Conservation (phyloP, 2,329 filamentous ascomycete genomes). For the Trichoderma guizhouense region DNA sequence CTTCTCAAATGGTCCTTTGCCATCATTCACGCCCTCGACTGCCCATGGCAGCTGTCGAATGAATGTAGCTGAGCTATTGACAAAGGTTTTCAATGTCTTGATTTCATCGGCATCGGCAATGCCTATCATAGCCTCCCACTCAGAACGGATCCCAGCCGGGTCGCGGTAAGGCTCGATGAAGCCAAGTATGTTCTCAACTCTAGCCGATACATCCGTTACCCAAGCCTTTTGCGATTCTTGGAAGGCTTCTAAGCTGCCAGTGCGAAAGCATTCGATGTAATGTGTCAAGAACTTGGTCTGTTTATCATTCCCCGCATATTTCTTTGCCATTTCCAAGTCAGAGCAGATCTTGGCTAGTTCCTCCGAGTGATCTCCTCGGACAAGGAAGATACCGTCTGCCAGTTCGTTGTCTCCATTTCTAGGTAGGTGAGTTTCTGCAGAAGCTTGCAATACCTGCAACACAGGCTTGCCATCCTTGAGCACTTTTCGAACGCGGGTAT, state of each 20-base stretch:
- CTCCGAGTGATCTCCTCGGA: neutral
- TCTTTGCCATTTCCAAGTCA: neutral
- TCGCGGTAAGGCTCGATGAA: conserved; percentile 64
- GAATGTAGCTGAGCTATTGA: conserved; percentile 44
- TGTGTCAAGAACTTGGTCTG: neutral
- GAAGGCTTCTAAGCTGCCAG: neutral
- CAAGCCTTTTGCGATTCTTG: neutral
- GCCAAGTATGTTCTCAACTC: conserved; percentile 45
- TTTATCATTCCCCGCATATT: neutral
- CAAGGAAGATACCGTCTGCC: neutral
- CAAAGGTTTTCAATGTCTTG: neutral
- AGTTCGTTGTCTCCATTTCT: neutral
- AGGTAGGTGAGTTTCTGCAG: neutral
- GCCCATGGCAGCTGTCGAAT: conserved; percentile 68
- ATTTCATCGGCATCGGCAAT: conserved; percentile 34
- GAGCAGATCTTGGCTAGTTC: neutral
- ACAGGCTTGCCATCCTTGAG: neutral
- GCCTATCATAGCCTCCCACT: conserved; percentile 59
- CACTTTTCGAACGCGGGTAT: neutral
- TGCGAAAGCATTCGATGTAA: neutral
- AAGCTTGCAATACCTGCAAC: neutral
- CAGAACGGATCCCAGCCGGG: conserved; percentile 54
- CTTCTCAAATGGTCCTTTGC: conserved; percentile 63
- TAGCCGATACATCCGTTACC: neutral
- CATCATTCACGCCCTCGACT: conserved; percentile 33